Evolutionary conservation across 2,329 filamentous ascomycete species (phyloP).

Genomic region (Beauveria sp.): DNA sequence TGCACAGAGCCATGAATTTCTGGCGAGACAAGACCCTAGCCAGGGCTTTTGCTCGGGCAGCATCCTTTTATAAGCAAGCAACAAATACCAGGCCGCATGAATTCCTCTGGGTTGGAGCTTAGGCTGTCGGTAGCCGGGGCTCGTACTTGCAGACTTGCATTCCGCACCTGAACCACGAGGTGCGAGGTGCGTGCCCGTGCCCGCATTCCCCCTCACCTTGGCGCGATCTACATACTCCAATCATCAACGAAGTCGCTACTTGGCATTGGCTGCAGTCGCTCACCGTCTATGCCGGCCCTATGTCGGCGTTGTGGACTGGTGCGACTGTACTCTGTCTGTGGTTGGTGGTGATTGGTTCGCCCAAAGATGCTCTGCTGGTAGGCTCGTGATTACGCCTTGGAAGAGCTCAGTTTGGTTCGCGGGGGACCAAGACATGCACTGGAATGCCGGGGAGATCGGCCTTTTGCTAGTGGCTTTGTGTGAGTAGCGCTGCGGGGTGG

Average conservation of each 20-base stretch:
- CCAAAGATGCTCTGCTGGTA: background rate
- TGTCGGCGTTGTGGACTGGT: slow-evolving; percentile 7
- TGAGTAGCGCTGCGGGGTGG: background rate
- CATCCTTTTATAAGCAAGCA: background rate
- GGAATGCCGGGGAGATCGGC: background rate
- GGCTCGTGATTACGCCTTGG: background rate
- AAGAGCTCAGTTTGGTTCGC: background rate
- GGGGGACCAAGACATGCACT: background rate
- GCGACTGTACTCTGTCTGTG: background rate
- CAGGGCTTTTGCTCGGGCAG: background rate
- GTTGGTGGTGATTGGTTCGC: background rate
- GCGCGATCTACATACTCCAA: background rate
- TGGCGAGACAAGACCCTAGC: background rate
- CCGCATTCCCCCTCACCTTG: slow-evolving; percentile 4
- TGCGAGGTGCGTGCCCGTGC: background rate
- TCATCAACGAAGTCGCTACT: background rate
- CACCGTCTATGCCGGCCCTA: slow-evolving; percentile 8
- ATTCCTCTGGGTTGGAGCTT: background rate
- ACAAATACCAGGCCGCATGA: background rate
- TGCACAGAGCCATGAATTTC: background rate
- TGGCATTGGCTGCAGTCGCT: background rate
- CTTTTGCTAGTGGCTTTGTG: background rate
- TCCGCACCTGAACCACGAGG: no score
- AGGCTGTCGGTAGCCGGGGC: background rate
- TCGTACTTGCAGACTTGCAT: background rate